phyloP scores from a whole-genome alignment of 345 rosid species.

The Durio zibethinus region DNA sequence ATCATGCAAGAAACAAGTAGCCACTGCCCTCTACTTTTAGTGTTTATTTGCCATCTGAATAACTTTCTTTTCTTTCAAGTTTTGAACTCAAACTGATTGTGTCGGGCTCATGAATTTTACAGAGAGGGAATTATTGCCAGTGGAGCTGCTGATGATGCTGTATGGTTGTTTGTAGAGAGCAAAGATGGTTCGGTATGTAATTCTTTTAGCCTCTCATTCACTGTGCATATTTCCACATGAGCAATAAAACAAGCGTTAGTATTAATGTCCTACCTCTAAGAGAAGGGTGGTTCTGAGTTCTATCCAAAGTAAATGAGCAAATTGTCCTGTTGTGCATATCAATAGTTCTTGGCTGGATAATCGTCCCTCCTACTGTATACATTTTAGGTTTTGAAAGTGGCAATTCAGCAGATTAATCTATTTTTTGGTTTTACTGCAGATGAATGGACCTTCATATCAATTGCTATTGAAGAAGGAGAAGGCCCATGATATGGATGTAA shows the following conservation, averaged over 20 bases:
- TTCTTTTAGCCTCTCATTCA: conserved; percentile 6
- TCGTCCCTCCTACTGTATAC: background rate
- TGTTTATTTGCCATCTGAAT: background rate
- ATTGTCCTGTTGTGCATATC: background rate
- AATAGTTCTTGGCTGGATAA: background rate
- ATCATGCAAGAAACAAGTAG: background rate
- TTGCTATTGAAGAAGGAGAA: conserved; percentile 72
- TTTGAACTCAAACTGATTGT: conserved; percentile 4
- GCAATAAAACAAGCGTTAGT: background rate
- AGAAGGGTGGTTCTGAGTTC: background rate
- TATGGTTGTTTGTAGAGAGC: conserved; percentile 65
- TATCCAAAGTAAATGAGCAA: background rate
- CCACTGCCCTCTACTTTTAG: background rate
- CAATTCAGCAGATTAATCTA: conserved; percentile 4
- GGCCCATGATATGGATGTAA: conserved; percentile 89
- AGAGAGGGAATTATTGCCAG: conserved; percentile 84
- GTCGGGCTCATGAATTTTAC: conserved; percentile 19
- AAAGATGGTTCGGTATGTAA: conserved; percentile 54
- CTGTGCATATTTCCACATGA: background rate
- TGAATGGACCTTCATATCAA: conserved; percentile 59
- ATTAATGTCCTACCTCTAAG: background rate
- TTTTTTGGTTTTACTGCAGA: conserved; percentile 36
- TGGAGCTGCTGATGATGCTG: conserved; percentile 94
- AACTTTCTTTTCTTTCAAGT: background rate
- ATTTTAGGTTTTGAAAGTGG: background rate